These are phyloP conservation scores for Aegilops sharonensis DNA, from an alignment of 176 grass and related monocot species.

Conservation along the genomic window DNA sequence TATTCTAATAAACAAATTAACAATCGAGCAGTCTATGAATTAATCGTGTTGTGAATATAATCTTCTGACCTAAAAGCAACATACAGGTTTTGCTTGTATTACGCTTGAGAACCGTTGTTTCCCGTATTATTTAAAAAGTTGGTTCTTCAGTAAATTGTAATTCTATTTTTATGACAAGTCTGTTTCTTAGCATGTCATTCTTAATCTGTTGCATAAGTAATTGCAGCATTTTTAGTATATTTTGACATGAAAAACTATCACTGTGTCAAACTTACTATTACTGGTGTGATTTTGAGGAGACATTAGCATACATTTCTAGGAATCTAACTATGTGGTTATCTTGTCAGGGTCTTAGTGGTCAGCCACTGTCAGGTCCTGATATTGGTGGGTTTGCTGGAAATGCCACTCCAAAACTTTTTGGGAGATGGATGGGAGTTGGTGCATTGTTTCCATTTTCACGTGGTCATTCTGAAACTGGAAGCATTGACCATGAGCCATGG, in stretches of 20 bases:
- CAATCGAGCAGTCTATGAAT: not conserved
- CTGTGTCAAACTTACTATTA: not conserved
- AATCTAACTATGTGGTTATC: slow-evolving; percentile 26
- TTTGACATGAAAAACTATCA: not conserved
- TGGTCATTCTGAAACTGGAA: slow-evolving; percentile 76
- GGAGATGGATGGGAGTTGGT: slow-evolving; percentile 92
- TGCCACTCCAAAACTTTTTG: slow-evolving; percentile 91
- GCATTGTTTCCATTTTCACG: slow-evolving; percentile 92
- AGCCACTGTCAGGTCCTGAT: slow-evolving; percentile 92
- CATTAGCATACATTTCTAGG: not conserved
- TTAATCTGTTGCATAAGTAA: not conserved
- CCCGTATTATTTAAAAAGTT: not conserved
- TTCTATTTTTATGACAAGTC: not conserved
- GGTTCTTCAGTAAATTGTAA: not conserved
- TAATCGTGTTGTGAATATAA: not conserved
- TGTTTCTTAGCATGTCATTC: not conserved
- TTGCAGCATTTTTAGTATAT: not conserved
- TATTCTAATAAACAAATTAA: not conserved
- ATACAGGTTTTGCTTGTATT: not conserved
- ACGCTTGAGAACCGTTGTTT: not conserved
- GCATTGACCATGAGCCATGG: slow-evolving; percentile 89
- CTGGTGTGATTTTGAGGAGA: not conserved
- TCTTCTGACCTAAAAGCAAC: slow-evolving; percentile 3
- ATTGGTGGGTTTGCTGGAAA: slow-evolving; percentile 95
- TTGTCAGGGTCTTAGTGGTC: slow-evolving; percentile 81